Conservation (phyloP, 2,329 filamentous ascomycete genomes). For the Fonsecaea multimorphosa region DNA sequence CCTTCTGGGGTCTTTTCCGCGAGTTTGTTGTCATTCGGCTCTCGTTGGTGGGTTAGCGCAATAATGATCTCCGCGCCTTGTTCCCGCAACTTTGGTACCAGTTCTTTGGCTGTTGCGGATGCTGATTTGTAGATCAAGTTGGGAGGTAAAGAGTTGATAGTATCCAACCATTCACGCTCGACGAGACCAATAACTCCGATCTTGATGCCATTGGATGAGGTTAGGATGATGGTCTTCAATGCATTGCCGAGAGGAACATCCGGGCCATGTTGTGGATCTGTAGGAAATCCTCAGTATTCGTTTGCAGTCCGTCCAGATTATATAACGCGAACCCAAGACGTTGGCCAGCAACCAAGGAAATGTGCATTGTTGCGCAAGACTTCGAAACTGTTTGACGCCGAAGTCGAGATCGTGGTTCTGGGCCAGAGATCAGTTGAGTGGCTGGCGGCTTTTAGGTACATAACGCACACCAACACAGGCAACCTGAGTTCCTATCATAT, state of each 20-base stretch:
- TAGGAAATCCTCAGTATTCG: conserved; percentile 61
- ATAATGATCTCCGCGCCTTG: conserved; percentile 84
- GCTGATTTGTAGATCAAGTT: conserved; percentile 82
- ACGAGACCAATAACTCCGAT: conserved; percentile 84
- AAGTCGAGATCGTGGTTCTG: conserved; percentile 94
- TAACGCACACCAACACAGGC: conserved; percentile 78
- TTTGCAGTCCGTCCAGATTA: neutral
- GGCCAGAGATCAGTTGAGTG: neutral
- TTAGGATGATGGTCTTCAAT: conserved; percentile 75
- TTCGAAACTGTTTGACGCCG: conserved; percentile 78
- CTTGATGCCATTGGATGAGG: conserved; percentile 81
- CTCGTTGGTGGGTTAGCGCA: conserved; percentile 81
- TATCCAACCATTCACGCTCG: conserved; percentile 87
- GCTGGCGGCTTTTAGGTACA: neutral
- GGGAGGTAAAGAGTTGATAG: conserved; percentile 84
- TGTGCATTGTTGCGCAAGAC: conserved; percentile 73
- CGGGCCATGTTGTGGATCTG: conserved; percentile 81
- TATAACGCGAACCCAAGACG: conserved; percentile 52
- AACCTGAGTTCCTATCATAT: conserved; percentile 75
- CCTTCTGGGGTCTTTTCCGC: conserved; percentile 73
- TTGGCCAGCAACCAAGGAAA: conserved; percentile 94
- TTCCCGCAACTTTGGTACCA: conserved; percentile 73
- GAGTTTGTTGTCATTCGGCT: conserved; percentile 88
- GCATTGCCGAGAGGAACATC: conserved; percentile 77
- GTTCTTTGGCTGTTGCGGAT: conserved; percentile 73